A percentile compares a stretch with the other conserved stretches of the same genome.
Evolutionary conservation across 2,329 filamentous ascomycete species (phyloP).

Genomic region (Trichoderma pleuroti): DNA sequence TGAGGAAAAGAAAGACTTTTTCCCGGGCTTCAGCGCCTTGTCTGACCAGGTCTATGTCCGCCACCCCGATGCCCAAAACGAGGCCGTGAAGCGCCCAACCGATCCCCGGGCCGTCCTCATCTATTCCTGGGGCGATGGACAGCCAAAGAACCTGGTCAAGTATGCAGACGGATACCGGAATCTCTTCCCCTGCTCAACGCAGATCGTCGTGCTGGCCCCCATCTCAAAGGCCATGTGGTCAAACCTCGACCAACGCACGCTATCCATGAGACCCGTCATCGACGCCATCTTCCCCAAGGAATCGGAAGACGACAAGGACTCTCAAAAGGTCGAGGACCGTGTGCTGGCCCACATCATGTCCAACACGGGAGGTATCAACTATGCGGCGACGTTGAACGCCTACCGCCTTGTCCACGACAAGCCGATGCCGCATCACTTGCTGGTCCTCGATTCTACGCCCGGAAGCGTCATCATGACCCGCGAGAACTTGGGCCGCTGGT

Average conservation of each 20-base stretch:
- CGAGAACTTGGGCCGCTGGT: constrained; percentile 48
- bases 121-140: constrained; percentile 57
- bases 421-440: constrained; percentile 45
- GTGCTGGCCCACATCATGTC: constrained; percentile 55
- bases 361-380: constrained; percentile 55
- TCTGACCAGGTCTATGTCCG: constrained; percentile 47
- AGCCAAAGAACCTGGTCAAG: constrained; percentile 53
- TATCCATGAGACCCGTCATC: constrained; percentile 45
- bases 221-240: constrained; percentile 47
- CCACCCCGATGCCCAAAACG: constrained; percentile 26
- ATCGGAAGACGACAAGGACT: constrained; percentile 24
- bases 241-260: constrained; percentile 40
- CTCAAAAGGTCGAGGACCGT: constrained; percentile 19
- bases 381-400: constrained; percentile 46
- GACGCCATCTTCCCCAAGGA: constrained; percentile 34
- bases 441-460: constrained; percentile 52
- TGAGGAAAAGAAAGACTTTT: constrained; percentile 19
- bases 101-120: constrained; percentile 49
- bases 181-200: constrained; percentile 49
- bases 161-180: constrained; percentile 50
- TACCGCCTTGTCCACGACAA: constrained; percentile 39
- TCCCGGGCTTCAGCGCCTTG: constrained; percentile 46
- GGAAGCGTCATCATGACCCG: constrained; percentile 43
- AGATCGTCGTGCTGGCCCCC: constrained; percentile 50
- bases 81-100: constrained; percentile 22